Evolutionary conservation across 2,329 filamentous ascomycete species (phyloP).

Genomic region (Penicillium sp.): DNA sequence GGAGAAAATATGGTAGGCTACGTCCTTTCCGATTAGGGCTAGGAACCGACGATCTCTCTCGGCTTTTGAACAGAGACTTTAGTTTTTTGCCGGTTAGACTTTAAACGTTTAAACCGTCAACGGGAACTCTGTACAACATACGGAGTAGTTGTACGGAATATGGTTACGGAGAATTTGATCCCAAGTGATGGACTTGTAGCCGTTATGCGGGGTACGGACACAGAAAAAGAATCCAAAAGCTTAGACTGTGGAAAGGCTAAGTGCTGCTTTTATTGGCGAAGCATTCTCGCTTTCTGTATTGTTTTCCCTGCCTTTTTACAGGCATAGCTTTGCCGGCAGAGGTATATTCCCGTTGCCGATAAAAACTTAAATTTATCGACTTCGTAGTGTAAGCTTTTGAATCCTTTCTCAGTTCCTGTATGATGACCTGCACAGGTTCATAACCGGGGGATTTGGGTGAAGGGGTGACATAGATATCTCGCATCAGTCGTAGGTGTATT

Average conservation of each 20-base stretch:
- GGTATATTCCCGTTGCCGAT: not conserved
- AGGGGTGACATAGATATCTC: not conserved
- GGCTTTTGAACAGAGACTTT: not conserved
- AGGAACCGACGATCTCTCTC: conserved; percentile 1
- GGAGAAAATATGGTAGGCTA: not conserved
- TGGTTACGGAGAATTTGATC: not conserved
- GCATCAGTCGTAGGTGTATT: no score
- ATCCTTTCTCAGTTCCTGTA: not conserved
- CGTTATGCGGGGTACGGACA: not conserved
- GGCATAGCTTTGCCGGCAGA: not conserved
- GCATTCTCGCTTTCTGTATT: not conserved
- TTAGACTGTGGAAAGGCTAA: not conserved
- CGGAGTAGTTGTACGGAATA: not conserved
- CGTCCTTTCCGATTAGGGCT: not conserved
- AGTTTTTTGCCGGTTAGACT: not conserved
- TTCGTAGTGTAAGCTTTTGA: not conserved
- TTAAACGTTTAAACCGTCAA: no score
- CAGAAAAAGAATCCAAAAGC: not conserved
- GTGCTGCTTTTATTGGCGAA: not conserved
- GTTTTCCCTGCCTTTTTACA: not conserved
- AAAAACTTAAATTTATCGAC: not conserved
- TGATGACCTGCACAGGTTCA: no score
- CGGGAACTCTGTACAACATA: no score
- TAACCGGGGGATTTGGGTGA: not conserved
- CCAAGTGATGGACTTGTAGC: not conserved